Evolutionary conservation across 2,329 filamentous ascomycete genomes (phyloP), one percentile per base, ranked within the genome.

Genomic region (Macrophomina tecta): DNA sequence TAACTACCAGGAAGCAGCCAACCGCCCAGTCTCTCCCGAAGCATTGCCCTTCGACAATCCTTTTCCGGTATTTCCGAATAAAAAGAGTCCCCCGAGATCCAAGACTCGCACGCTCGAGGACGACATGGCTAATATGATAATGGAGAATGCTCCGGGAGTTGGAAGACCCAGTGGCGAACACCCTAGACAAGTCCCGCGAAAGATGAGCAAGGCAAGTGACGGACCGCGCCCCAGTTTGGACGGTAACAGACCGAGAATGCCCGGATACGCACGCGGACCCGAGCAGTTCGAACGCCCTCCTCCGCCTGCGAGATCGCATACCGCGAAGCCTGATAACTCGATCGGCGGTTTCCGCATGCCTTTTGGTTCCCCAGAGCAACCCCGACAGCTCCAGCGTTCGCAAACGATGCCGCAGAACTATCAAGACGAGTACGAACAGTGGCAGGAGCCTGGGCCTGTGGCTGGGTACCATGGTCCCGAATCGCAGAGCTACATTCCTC

Each of bases 1-100:
- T 62, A 32, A 67, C 73, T 69, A 60, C 70, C 76, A 72, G 12
- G 70, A 73, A 66, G 64, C 53, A 4, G 51, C 7, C 12, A 60
- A 62, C 9, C 56, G 45, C 23, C 66, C 70, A 6, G 62, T 64
- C 18, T 73, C 72, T 8, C 76, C 76, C 2, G 71, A 73, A 30
- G 68, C 70, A 2, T 40, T 76, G 30, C 69, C 75, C 8, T 75
- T 61, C 65, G 82, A 85, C 71, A 85, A 82, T 68, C 81, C 82
- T 0, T 85, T 85, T 64, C 82, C 82, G 6, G 75, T 76, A 0
- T 84, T 84, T 69, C 80, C 80, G 14, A 72, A 73, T 28, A 70
- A 51, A 60, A 73, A 60, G 72, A 75, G 46, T 66, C 74, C 70
- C 71, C 67, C 71, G 58, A 68, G 68, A 45, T 66, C 70, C 36